Evolutionary conservation across 2,329 filamentous ascomycete genomes (phyloP).

Genomic region (Claviceps africana): DNA sequence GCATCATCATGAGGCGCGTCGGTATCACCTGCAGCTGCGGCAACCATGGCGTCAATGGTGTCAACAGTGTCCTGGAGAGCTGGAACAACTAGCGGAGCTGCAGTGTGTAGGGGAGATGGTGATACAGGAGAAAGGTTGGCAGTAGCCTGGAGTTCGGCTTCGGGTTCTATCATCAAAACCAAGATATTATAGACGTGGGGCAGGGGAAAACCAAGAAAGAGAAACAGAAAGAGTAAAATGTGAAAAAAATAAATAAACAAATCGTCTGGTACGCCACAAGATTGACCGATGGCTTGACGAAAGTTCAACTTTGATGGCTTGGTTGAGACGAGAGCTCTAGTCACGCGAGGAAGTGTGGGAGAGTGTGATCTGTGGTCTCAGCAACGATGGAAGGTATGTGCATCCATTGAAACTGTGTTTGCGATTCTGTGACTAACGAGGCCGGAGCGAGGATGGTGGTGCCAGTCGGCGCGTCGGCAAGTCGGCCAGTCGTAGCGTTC

Average conservation of each 20-base stretch:
- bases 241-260: no score
- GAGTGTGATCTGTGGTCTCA: not conserved
- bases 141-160: conserved; percentile 35
- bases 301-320: not conserved
- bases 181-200: conserved; percentile 1
- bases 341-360: not conserved
- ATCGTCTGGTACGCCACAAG: not conserved
- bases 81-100: conserved; percentile 33
- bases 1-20: conserved; percentile 15
- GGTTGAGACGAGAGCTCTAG: not conserved
- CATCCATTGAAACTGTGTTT: conserved; percentile 3
- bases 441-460: not conserved
- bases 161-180: conserved; percentile 31
- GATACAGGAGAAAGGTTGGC: conserved; percentile 39
- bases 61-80: conserved; percentile 39
- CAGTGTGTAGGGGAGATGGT: conserved; percentile 32
- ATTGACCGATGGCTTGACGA: not conserved
- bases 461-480: not conserved
- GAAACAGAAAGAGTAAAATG: conserved; percentile 3
- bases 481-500: not conserved
- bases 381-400: not conserved
- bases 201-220: conserved; percentile 2
- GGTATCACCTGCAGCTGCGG: conserved; percentile 16
- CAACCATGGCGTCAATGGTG: conserved; percentile 32
- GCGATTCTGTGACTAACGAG: conserved; percentile 1